Evolutionary conservation across 176 grass and related monocot species (phyloP).

Genomic region (Oryza nivara): DNA sequence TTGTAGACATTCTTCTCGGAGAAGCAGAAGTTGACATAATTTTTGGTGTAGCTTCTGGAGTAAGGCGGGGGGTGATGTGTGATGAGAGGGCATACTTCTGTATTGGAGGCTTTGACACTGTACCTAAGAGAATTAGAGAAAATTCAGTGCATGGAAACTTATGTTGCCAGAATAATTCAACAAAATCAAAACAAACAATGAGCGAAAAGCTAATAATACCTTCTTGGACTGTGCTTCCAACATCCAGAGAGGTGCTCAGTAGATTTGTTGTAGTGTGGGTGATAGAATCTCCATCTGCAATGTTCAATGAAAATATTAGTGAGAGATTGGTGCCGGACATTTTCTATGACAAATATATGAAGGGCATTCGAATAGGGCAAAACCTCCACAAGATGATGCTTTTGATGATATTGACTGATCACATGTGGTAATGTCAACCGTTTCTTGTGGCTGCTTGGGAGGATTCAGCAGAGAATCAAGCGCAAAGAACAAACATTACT

Average conservation of each 20-base stretch:
- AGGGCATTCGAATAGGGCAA: background rate
- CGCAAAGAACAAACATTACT: conserved; percentile 4
- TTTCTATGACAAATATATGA: background rate
- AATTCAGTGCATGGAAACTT: conserved; percentile 18
- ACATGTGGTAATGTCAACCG: conserved; percentile 77
- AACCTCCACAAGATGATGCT: conserved; percentile 65
- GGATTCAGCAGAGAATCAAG: background rate
- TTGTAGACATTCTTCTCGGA: conserved; percentile 59
- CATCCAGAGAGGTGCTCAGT: conserved; percentile 39
- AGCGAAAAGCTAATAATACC: conserved; percentile 34
- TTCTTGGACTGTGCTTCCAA: conserved; percentile 51
- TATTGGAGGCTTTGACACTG: conserved; percentile 48
- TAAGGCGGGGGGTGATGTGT: conserved; percentile 51
- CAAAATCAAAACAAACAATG: background rate
- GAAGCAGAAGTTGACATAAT: conserved; percentile 65
- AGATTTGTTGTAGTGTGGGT: conserved; percentile 37
- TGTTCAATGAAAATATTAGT: conserved; percentile 10
- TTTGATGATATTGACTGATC: conserved; percentile 64
- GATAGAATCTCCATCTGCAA: conserved; percentile 56
- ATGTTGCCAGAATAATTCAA: background rate
- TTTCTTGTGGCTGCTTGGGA: conserved; percentile 58
- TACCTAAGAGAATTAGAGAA: conserved; percentile 45
- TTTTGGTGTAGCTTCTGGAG: conserved; percentile 62
- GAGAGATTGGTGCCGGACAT: background rate
- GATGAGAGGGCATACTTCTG: conserved; percentile 55